Conservation (phyloP, 306 rosid genomes). For the Dalbergia cochinchinensis region DNA sequence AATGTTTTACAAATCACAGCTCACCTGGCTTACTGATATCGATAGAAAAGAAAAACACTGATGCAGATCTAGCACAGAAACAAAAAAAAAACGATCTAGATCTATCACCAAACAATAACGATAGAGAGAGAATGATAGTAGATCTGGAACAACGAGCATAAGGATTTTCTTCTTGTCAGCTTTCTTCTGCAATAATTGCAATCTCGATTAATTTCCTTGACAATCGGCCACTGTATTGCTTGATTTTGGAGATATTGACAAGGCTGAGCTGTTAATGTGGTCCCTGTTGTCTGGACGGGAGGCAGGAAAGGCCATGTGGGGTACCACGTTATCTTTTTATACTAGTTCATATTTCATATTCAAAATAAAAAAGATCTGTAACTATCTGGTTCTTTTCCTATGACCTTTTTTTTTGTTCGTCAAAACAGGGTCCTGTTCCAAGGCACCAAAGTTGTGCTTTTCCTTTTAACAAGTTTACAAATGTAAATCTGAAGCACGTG, state of each 20-base stretch:
- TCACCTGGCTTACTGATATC: not conserved
- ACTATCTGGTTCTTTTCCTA: constrained; percentile 21
- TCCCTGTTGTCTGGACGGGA: constrained; percentile 52
- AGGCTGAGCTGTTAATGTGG: constrained; percentile 50
- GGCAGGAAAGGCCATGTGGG: constrained; percentile 15
- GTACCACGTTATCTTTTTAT: constrained; percentile 42
- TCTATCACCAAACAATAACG: no score
- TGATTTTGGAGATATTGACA: constrained; percentile 32
- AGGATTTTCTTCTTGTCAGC: constrained; percentile 16
- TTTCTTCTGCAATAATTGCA: constrained; percentile 31
- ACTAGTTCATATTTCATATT: not conserved
- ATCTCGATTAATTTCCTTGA: not conserved
- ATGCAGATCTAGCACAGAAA: no score
- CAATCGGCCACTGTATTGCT: constrained; percentile 9
- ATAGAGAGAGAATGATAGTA: not conserved
- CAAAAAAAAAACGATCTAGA: no score
- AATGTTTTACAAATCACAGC: not conserved
- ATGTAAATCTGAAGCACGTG: constrained; percentile 2
- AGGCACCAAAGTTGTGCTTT: constrained; percentile 11
- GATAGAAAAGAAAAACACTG: not conserved
- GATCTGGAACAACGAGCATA: constrained; percentile 23
- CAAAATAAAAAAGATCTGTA: constrained; percentile 6
- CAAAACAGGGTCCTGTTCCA: not conserved
- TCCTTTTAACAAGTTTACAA: constrained; percentile 5
- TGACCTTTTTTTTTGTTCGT: not conserved